phyloP scores from a whole-genome alignment of 371 early-diverging fungal species.

The Smittium culicis region DNA sequence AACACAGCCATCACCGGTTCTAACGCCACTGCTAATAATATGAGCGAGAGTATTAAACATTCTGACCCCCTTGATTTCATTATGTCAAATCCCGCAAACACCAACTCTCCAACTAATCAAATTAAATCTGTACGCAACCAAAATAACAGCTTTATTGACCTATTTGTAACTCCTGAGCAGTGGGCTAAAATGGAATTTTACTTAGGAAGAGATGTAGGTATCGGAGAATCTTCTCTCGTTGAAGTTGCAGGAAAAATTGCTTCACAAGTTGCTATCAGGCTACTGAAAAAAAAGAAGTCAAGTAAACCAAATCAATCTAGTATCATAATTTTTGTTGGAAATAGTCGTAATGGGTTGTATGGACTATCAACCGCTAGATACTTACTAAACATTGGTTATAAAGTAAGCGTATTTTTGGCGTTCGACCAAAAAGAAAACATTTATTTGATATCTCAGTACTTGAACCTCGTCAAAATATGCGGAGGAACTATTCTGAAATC shows the following conservation, averaged over 20 bases:
- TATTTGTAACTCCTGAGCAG: background rate
- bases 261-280: background rate
- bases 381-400: background rate
- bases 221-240: background rate
- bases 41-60: no score
- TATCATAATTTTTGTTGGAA: background rate
- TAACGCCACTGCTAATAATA: no score
- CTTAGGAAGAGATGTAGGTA: background rate
- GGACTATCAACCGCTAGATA: background rate
- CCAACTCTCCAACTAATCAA: no score
- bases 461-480: slow-evolving; percentile 1
- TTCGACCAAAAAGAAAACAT: background rate
- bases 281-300: background rate
- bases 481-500: background rate
- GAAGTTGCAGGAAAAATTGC: background rate
- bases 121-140: no score
- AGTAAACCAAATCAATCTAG: no score
- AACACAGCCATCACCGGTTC: no score
- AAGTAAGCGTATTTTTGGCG: background rate
- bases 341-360: background rate
- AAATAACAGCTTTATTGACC: no score
- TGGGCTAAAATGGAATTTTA: background rate
- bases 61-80: no score
- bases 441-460: background rate
- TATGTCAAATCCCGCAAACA: no score